Conservation (phyloP, 2,329 filamentous ascomycete genomes). For the Malbranchea zuffiana region DNA sequence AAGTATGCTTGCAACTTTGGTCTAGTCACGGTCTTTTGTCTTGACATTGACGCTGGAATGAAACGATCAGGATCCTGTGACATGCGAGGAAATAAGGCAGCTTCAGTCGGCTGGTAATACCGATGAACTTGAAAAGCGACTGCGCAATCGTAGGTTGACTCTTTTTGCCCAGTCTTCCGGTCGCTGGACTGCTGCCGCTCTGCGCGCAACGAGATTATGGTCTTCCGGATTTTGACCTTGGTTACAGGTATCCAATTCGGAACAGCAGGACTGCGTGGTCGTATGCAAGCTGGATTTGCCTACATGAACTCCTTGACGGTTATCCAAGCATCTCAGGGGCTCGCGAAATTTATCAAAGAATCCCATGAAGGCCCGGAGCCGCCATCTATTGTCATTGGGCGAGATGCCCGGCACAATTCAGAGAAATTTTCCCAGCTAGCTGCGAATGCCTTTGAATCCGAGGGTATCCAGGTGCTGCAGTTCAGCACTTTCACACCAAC, state of each 20-base stretch:
- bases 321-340: slow-evolving; percentile 54
- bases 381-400: slow-evolving; percentile 48
- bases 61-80: slow-evolving; percentile 36
- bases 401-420: slow-evolving; percentile 54
- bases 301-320: slow-evolving; percentile 50
- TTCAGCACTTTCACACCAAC: slow-evolving; percentile 48
- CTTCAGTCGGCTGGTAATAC: slow-evolving; percentile 38
- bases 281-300: slow-evolving; percentile 55
- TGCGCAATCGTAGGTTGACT: slow-evolving; percentile 37
- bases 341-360: slow-evolving; percentile 48
- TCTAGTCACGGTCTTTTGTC: neutral
- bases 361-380: slow-evolving; percentile 33
- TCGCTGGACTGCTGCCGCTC: too few relatives aligned
- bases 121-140: slow-evolving; percentile 42
- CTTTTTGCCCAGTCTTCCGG: neutral
- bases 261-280: slow-evolving; percentile 51
- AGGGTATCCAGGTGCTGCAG: slow-evolving; percentile 50
- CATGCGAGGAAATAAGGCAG: slow-evolving; percentile 44
- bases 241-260: slow-evolving; percentile 47
- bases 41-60: neutral
- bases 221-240: neutral
- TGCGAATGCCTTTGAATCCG: slow-evolving; percentile 48
- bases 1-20: slow-evolving; percentile 22
- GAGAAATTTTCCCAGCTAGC: slow-evolving; percentile 50
- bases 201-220: neutral